Percentiles rank a stretch among this genome's conserved stretches.
Conservation (phyloP, 345 rosid genomes). For the Eucalyptus microcorys region DNA sequence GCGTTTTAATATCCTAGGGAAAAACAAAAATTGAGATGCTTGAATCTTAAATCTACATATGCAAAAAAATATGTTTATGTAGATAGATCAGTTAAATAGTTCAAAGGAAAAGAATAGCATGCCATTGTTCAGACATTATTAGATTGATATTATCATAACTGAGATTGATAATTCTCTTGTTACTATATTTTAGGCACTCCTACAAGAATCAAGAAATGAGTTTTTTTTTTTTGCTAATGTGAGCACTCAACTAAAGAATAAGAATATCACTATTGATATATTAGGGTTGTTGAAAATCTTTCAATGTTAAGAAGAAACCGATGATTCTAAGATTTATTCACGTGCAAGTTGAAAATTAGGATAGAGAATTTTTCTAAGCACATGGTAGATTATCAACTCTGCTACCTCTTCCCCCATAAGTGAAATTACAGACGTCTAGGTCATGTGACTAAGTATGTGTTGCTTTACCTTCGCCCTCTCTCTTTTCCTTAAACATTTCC, state of each 20-base stretch:
- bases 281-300: no score
- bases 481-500: no score
- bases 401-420: no score
- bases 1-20: background rate
- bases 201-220: slow-evolving; percentile 61
- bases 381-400: no score
- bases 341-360: no score
- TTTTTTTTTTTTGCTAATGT: slow-evolving; percentile 46
- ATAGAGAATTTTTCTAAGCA: no score
- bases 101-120: background rate
- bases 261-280: slow-evolving; percentile 71
- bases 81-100: background rate
- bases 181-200: slow-evolving; percentile 38
- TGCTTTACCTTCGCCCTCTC: no score
- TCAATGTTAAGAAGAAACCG: no score
- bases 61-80: background rate
- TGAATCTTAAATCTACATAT: background rate
- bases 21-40: background rate
- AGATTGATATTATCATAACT: background rate
- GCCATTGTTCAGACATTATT: background rate
- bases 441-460: no score
- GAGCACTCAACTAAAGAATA: slow-evolving; percentile 75
- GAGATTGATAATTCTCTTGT: background rate
- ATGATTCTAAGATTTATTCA: no score
- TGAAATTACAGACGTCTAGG: no score